These are phyloP conservation scores for Nitzschia palea DNA, from an alignment of 108 stramenopile species.

Conservation along the genomic window DNA sequence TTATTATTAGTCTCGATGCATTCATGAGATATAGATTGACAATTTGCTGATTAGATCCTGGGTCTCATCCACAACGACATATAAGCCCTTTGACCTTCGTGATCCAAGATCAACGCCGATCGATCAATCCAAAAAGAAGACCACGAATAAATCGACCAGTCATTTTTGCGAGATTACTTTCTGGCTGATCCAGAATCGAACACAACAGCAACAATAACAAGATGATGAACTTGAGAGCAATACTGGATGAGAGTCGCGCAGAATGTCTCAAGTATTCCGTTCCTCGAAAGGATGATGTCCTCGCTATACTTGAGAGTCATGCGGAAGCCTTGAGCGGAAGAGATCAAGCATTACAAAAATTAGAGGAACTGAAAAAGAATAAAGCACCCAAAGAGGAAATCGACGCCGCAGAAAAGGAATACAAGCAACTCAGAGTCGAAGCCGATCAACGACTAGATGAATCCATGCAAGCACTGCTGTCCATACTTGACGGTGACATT, in stretches of 20 bases:
- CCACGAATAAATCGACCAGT: too few relatives aligned
- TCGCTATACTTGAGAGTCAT: neutral
- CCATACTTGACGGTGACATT: neutral
- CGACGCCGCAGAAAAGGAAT: neutral
- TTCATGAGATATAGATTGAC: too few relatives aligned
- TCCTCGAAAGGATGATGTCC: neutral
- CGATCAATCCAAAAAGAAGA: too few relatives aligned
- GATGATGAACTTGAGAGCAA: neutral
- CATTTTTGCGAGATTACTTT: too few relatives aligned
- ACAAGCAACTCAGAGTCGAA: neutral
- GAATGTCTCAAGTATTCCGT: conserved; percentile 1
- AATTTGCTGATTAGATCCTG: too few relatives aligned
- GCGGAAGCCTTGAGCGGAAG: neutral
- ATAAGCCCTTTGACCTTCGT: too few relatives aligned
- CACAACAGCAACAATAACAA: too few relatives aligned
- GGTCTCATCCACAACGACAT: too few relatives aligned
- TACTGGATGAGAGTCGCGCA: neutral
- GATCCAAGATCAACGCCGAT: too few relatives aligned
- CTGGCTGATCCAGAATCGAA: too few relatives aligned
- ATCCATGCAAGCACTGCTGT: neutral
- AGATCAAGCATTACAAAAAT: neutral
- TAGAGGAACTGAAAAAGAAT: neutral
- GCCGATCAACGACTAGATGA: neutral
- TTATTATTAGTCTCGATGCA: too few relatives aligned
- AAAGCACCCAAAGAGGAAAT: neutral